These are phyloP conservation scores for Fragaria iinumae DNA, from an alignment of 306 rosid genomes.

Conservation along the genomic window DNA sequence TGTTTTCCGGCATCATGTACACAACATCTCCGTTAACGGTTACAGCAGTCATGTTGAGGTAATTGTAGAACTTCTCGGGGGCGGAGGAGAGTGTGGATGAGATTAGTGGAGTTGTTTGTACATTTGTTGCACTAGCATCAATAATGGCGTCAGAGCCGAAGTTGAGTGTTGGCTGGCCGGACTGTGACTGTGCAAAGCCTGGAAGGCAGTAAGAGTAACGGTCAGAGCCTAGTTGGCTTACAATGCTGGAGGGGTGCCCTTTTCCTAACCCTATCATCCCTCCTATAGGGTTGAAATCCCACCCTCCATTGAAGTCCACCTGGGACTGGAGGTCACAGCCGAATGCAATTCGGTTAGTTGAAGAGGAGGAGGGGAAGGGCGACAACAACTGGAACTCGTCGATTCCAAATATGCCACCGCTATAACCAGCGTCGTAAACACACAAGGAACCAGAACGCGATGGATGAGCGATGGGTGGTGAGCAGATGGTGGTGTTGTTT, in stretches of 20 bases:
- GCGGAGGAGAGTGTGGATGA: background rate
- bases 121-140: background rate
- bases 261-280: background rate
- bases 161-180: background rate
- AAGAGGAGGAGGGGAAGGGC: background rate
- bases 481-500: background rate
- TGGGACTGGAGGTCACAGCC: background rate
- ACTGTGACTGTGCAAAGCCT: background rate
- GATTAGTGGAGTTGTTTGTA: background rate
- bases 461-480: background rate
- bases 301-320: background rate
- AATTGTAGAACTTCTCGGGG: background rate
- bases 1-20: background rate
- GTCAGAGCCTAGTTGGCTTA: background rate
- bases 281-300: background rate
- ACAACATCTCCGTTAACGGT: background rate
- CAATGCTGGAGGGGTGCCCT: conserved; percentile 10
- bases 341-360: background rate
- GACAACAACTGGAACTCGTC: background rate
- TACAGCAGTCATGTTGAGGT: background rate
- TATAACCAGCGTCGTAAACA: background rate
- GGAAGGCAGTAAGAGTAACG: conserved; percentile 11
- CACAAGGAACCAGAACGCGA: background rate
- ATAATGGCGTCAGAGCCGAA: background rate
- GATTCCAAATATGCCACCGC: background rate